Conservation (phyloP, 805 yeast species). For the Saturnispora silvae region DNA sequence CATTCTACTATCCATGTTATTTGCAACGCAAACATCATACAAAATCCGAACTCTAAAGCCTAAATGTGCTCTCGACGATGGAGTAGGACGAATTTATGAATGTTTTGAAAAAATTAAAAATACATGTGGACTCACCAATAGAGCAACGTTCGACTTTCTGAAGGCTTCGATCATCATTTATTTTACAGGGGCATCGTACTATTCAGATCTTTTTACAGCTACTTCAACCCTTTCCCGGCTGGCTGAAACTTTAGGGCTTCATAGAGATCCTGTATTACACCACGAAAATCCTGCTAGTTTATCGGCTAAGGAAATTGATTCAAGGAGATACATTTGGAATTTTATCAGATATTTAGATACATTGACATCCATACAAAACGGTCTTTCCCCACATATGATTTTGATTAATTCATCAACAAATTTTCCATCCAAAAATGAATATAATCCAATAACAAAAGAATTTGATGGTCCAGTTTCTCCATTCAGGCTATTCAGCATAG, state of each 20-base stretch:
- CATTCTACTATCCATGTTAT: slow-evolving; percentile 10
- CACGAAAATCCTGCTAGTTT: slow-evolving; percentile 8
- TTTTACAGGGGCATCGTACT: slow-evolving; percentile 10
- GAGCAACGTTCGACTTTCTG: slow-evolving; percentile 10
- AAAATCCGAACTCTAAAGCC: slow-evolving; percentile 3
- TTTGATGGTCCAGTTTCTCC: slow-evolving; percentile 14
- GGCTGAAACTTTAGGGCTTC: slow-evolving; percentile 13
- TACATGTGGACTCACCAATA: slow-evolving; percentile 6
- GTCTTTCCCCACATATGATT: slow-evolving; percentile 15
- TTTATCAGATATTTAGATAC: slow-evolving; percentile 13
- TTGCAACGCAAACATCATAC: too few species aligned
- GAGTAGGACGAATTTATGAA: slow-evolving; percentile 2
- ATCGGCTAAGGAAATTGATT: slow-evolving; percentile 9
- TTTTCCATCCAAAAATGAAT: slow-evolving; percentile 12
- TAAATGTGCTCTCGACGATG: neutral
- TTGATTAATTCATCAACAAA: slow-evolving; percentile 12
- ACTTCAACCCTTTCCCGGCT: slow-evolving; percentile 12
- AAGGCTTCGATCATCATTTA: slow-evolving; percentile 10
- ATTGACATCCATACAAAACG: slow-evolving; percentile 11
- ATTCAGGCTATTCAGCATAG: slow-evolving; percentile 10
- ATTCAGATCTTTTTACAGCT: slow-evolving; percentile 10
- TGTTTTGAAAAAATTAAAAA: slow-evolving; percentile 11
- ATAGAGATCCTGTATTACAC: slow-evolving; percentile 12
- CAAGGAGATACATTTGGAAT: slow-evolving; percentile 12
- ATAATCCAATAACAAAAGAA: slow-evolving; percentile 7